phyloP scores from a whole-genome alignment of 2,329 filamentous ascomycete species.

The Teratosphaeriaceae sp. region DNA sequence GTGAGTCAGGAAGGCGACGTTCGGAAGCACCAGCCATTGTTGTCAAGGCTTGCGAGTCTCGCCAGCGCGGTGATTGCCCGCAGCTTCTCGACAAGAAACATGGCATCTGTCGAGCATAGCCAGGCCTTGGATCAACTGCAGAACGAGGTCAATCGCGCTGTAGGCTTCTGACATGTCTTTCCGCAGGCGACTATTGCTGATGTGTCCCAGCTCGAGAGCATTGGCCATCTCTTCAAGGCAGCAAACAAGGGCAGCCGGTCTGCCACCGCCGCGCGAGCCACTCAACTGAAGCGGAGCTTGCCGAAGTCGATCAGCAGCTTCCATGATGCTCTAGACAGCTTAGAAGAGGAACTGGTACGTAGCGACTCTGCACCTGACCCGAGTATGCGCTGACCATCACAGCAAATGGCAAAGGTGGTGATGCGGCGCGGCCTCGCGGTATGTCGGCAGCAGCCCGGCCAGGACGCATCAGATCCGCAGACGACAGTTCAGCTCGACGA shows the following conservation, averaged over 20 bases:
- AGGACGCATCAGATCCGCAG: constrained; percentile 1
- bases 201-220: constrained; percentile 33
- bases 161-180: constrained; percentile 22
- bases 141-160: constrained; percentile 42
- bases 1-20: neutral
- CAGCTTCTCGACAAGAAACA: neutral
- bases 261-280: constrained; percentile 23
- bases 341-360: constrained; percentile 41
- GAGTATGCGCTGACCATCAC: constrained; percentile 1
- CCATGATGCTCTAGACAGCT: constrained; percentile 46
- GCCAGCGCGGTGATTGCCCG: neutral
- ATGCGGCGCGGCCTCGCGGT: constrained; percentile 31
- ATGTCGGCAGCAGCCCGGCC: constrained; percentile 18
- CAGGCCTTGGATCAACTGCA: constrained; percentile 39
- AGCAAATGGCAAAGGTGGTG: constrained; percentile 27
- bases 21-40: neutral
- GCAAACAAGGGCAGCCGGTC: constrained; percentile 24
- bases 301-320: constrained; percentile 38
- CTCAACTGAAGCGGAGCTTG: constrained; percentile 32
- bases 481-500: no score
- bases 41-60: neutral
- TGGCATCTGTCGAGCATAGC: constrained; percentile 9
- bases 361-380: neutral
- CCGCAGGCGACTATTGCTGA: neutral
- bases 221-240: constrained; percentile 40